Conservation (phyloP, 192 early-diverging fungal species). For the Entomortierella parvispora region DNA sequence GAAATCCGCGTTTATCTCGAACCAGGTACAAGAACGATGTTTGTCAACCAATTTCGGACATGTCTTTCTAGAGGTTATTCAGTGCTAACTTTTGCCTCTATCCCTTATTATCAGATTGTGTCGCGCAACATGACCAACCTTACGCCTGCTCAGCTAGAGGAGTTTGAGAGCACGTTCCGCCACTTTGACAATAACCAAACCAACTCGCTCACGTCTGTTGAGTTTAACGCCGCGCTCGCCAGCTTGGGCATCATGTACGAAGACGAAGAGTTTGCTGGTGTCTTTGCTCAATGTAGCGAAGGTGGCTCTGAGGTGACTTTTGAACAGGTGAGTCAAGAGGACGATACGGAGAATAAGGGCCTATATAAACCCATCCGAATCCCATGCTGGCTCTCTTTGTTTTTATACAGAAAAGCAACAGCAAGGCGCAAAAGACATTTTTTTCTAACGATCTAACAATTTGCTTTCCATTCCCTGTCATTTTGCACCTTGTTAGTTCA, state of each 20-base stretch:
- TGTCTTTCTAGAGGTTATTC: not conserved
- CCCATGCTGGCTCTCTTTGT: not conserved
- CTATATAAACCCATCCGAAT: not conserved
- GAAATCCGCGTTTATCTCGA: conserved; percentile 91
- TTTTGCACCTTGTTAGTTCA: conserved; percentile 66
- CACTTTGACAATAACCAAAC: conserved; percentile 90
- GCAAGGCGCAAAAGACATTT: too few species aligned
- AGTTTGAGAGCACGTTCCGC: conserved; percentile 91
- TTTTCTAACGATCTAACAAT: not conserved
- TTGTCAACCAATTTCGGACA: not conserved
- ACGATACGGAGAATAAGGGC: not conserved
- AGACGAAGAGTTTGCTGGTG: conserved; percentile 77
- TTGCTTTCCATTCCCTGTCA: not conserved
- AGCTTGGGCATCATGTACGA: conserved; percentile 77
- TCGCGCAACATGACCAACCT: conserved; percentile 93
- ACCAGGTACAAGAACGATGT: conserved; percentile 69
- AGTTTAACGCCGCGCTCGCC: conserved; percentile 90
- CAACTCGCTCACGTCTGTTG: conserved; percentile 78
- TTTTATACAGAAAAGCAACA: too few species aligned
- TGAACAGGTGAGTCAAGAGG: conserved; percentile 67
- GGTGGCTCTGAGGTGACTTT: conserved; percentile 79
- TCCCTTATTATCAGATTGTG: too few species aligned
- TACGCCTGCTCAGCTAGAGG: conserved; percentile 92
- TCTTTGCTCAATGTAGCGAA: conserved; percentile 73
- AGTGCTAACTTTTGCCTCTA: not conserved